phyloP scores from a whole-genome alignment of 768 basidiomycete genomes.

The Cystofilobasidium macerans region DNA sequence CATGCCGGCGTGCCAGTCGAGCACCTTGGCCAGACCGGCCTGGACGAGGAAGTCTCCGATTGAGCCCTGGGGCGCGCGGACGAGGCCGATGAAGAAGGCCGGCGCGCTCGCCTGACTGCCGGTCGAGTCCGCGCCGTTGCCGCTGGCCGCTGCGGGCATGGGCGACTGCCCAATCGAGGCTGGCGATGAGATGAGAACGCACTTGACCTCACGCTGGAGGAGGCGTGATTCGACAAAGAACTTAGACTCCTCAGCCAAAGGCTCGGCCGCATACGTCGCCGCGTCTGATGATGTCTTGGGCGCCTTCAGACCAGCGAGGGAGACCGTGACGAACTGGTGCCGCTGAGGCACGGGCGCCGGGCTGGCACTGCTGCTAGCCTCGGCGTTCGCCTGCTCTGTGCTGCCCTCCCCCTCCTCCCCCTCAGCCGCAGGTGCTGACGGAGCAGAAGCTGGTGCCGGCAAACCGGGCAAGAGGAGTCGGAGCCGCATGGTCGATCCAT shows the following conservation, averaged over 20 bases:
- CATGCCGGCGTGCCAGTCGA: conserved; percentile 98
- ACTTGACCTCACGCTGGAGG: conserved; percentile 65
- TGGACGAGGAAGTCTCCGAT: conserved; percentile 79
- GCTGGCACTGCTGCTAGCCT: neutral
- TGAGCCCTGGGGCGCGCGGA: conserved; percentile 85
- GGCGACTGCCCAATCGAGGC: conserved; percentile 21
- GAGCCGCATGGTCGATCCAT: conserved; percentile 79
- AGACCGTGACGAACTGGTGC: conserved; percentile 79
- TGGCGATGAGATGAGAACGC: conserved; percentile 68
- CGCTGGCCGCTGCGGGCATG: neutral
- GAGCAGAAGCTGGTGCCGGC: conserved; percentile 46
- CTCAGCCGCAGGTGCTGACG: conserved; percentile 40
- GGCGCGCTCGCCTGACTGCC: conserved; percentile 52
- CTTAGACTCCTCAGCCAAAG: conserved; percentile 84
- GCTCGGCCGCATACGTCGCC: conserved; percentile 48
- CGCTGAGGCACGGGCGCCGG: neutral
- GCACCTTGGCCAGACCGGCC: conserved; percentile 74
- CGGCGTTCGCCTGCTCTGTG: neutral
- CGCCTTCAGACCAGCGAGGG: conserved; percentile 37
- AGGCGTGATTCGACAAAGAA: conserved; percentile 85
- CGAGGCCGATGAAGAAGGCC: conserved; percentile 79
- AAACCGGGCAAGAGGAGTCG: conserved; percentile 81
- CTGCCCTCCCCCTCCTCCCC: neutral
- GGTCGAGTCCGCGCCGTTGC: conserved; percentile 40
- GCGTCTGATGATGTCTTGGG: conserved; percentile 37